Conservation (phyloP, 2,329 filamentous ascomycete genomes). For the Fusarium avenaceum region DNA sequence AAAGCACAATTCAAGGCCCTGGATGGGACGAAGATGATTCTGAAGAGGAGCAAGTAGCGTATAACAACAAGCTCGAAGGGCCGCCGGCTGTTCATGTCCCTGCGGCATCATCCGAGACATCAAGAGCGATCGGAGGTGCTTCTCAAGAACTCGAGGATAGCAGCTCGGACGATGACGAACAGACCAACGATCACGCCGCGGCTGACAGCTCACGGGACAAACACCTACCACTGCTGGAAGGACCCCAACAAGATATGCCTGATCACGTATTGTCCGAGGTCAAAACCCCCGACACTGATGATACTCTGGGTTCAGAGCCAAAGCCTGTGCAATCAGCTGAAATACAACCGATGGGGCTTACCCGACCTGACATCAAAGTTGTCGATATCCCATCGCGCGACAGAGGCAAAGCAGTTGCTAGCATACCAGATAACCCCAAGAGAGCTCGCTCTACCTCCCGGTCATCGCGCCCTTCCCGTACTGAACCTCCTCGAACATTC, state of each 20-base stretch:
- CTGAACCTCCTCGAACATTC: constrained; percentile 44
- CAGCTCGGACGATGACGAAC: constrained; percentile 15
- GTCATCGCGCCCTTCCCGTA: constrained; percentile 26
- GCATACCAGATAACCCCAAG: constrained; percentile 24
- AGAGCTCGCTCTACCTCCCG: constrained; percentile 26
- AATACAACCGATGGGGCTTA: constrained; percentile 19
- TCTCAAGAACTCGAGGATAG: neutral
- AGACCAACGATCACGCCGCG: neutral
- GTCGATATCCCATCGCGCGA: constrained; percentile 39
- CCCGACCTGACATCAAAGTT: constrained; percentile 28
- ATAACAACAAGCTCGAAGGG: neutral
- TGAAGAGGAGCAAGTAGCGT: neutral
- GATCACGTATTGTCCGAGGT: constrained; percentile 18
- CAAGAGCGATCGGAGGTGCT: neutral
- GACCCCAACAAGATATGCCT: constrained; percentile 5
- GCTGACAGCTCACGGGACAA: constrained; percentile 1
- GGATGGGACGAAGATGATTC: neutral
- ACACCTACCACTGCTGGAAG: constrained; percentile 1
- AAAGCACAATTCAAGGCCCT: constrained; percentile 3
- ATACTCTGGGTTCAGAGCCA: constrained; percentile 25
- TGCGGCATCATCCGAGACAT: neutral
- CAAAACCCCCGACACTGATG: constrained; percentile 31
- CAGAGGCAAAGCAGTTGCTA: constrained; percentile 35
- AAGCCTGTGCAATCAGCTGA: constrained; percentile 25
- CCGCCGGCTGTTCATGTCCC: neutral